A percentile compares a stretch with the other conserved stretches of the same genome.
These are phyloP conservation scores for Prunus mume DNA, from an alignment of 306 rosid species.

Conservation along the genomic window DNA sequence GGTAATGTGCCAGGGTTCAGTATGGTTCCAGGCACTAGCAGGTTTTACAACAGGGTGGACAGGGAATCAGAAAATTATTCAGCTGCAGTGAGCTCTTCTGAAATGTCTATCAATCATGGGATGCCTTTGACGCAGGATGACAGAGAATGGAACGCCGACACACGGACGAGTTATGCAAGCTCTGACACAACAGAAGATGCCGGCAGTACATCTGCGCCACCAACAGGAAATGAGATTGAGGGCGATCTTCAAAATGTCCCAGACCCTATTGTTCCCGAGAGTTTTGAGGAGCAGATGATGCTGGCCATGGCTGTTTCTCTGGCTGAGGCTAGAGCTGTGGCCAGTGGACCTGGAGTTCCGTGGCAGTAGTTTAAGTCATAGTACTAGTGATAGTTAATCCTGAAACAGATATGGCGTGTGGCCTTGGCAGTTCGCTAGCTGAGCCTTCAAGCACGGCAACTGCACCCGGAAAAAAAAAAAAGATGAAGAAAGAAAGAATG, in stretches of 20 bases:
- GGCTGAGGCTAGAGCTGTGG: slow-evolving; percentile 73
- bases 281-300: slow-evolving; percentile 98
- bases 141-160: slow-evolving; percentile 60
- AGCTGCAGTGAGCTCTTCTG: slow-evolving; percentile 40
- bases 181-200: slow-evolving; percentile 53
- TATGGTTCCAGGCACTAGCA: slow-evolving; percentile 50
- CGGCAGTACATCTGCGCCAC: slow-evolving; percentile 34
- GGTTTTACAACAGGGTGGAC: slow-evolving; percentile 53
- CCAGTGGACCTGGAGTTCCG: slow-evolving; percentile 59
- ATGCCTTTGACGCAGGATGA: slow-evolving; percentile 37
- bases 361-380: slow-evolving; percentile 60
- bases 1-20: slow-evolving; percentile 47
- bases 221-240: slow-evolving; percentile 47
- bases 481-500: neutral
- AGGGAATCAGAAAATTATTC: slow-evolving; percentile 55
- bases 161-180: slow-evolving; percentile 55
- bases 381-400: slow-evolving; percentile 26
- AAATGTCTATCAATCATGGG: slow-evolving; percentile 34
- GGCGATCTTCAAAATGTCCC: slow-evolving; percentile 45
- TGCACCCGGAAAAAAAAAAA: slow-evolving; percentile 22
- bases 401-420: slow-evolving; percentile 27
- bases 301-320: slow-evolving; percentile 94
- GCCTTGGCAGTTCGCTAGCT: slow-evolving; percentile 34
- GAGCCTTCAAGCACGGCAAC: slow-evolving; percentile 36
- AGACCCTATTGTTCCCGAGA: slow-evolving; percentile 71